Conservation (phyloP, 2,329 filamentous ascomycete species). For the Phialocephala sp. region DNA sequence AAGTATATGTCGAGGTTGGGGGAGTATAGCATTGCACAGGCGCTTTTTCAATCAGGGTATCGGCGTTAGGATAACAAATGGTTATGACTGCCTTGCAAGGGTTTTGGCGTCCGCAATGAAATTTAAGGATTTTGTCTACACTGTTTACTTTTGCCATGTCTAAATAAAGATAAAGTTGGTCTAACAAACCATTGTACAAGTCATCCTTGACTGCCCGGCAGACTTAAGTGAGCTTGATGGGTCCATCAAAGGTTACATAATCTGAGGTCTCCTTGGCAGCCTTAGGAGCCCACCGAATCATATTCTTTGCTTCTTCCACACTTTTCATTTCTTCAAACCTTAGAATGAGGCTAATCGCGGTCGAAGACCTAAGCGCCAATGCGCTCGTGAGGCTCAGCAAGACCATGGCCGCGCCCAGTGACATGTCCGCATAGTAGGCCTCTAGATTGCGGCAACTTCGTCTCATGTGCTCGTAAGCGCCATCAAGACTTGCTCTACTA, state of each 20-base stretch:
- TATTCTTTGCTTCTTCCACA: not conserved
- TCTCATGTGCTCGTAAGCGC: not conserved
- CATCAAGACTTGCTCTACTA: not conserved
- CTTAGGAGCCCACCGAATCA: not conserved
- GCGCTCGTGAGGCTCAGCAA: not conserved
- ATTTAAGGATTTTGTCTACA: not conserved
- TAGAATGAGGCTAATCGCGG: not conserved
- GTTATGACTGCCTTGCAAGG: not conserved
- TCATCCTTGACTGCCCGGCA: too few species aligned
- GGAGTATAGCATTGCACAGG: not conserved
- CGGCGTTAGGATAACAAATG: slow-evolving; percentile 2
- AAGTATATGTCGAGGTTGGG: not conserved
- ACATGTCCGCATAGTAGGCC: not conserved
- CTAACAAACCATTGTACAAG: too few species aligned
- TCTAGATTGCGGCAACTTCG: not conserved
- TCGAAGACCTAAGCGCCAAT: slow-evolving; percentile 3
- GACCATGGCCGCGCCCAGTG: not conserved
- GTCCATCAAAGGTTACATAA: not conserved
- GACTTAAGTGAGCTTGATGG: not conserved
- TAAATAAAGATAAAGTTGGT: too few species aligned
- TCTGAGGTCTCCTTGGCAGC: not conserved
- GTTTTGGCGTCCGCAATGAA: not conserved
- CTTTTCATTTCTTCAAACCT: slow-evolving; percentile 1
- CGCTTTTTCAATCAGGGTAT: not conserved
- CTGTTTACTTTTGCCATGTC: too few species aligned